Conservation (phyloP, 2,329 filamentous ascomycete genomes). For the Claviceps sp. region DNA sequence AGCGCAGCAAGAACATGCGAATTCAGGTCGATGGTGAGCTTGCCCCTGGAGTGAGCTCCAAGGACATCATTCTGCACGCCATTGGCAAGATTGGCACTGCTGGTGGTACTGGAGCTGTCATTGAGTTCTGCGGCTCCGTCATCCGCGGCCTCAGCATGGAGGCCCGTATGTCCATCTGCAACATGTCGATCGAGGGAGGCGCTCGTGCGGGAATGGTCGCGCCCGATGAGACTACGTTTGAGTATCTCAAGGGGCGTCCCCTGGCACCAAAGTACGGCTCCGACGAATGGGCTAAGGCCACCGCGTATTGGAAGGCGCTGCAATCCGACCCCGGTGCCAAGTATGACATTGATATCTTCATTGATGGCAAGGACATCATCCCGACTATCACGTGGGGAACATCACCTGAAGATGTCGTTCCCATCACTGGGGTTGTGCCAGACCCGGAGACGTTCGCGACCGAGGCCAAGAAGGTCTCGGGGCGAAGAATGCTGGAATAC, state of each 20-base stretch:
- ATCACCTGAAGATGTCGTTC: conserved; percentile 88
- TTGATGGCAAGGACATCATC: conserved; percentile 83
- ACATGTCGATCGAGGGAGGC: conserved; percentile 97
- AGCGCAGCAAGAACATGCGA: conserved; percentile 96
- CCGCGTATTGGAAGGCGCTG: conserved; percentile 76
- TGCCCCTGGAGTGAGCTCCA: conserved; percentile 82
- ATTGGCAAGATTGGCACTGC: conserved; percentile 93
- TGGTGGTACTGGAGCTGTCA: conserved; percentile 85
- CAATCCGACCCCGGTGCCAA: conserved; percentile 78
- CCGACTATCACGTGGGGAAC: conserved; percentile 96
- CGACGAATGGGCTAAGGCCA: conserved; percentile 78
- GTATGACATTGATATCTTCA: conserved; percentile 79
- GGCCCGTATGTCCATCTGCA: conserved; percentile 97
- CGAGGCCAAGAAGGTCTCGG: conserved; percentile 66
- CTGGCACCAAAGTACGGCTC: conserved; percentile 76
- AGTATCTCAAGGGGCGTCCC: conserved; percentile 85
- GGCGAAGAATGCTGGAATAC: conserved; percentile 76
- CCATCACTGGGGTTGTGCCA: conserved; percentile 83
- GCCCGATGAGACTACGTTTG: conserved; percentile 84
- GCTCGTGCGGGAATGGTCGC: conserved; percentile 95
- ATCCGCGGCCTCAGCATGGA: conserved; percentile 88
- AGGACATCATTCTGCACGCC: conserved; percentile 85
- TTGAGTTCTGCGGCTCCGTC: conserved; percentile 93
- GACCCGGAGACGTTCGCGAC: conserved; percentile 76
- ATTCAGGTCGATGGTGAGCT: conserved; percentile 89